phyloP scores from a whole-genome alignment of 345 rosid genomes.

The Erysimum cheiranthoides region DNA sequence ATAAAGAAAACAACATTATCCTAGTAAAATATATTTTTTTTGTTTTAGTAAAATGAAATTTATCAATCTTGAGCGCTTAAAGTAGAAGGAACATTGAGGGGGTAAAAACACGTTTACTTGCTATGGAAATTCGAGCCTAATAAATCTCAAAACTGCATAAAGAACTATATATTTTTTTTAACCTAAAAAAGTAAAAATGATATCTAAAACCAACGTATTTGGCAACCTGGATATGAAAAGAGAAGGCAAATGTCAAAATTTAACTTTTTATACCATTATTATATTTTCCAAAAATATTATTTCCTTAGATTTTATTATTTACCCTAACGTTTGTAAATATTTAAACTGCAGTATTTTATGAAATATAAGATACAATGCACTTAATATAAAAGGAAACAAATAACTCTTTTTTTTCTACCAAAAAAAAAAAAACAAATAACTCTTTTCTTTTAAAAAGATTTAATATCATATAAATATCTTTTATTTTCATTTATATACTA shows the following conservation, averaged over 20 bases:
- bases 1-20: neutral
- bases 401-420: too few relatives aligned
- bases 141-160: neutral
- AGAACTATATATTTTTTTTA: neutral
- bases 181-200: neutral
- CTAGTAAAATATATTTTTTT: neutral
- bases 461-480: neutral
- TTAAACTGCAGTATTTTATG: neutral
- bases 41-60: neutral
- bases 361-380: slow-evolving; percentile 21
- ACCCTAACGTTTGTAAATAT: neutral
- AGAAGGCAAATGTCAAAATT: neutral
- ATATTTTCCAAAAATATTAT: neutral
- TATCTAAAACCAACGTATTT: neutral
- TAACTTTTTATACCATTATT: neutral
- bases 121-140: neutral
- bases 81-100: neutral
- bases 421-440: neutral
- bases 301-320: neutral
- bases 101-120: neutral
- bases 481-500: neutral
- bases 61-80: neutral
- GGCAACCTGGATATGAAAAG: neutral
- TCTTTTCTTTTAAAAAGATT: neutral
- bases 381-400: neutral